Evolutionary conservation across 139 green algal species (phyloP).

Genomic region (Edaphochlamys debaryana): DNA sequence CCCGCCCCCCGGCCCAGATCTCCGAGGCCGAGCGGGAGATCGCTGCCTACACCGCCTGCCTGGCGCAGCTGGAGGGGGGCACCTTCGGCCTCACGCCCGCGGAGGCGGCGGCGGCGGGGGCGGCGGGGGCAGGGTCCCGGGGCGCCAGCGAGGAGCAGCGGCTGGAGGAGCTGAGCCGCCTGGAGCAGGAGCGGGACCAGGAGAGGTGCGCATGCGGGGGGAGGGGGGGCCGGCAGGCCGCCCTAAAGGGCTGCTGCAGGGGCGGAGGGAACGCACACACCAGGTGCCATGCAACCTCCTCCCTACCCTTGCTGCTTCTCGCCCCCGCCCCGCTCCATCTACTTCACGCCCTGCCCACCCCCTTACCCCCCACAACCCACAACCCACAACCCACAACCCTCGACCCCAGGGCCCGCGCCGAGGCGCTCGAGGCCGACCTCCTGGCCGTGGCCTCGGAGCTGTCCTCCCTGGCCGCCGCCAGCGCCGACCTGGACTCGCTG

Average conservation of each 20-base stretch:
- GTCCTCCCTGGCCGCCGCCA: constrained; percentile 42
- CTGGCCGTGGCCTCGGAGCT: constrained; percentile 59
- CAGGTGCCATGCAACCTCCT: too few relatives aligned
- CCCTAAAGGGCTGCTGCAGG: too few relatives aligned
- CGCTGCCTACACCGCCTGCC: constrained; percentile 69
- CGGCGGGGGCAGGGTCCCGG: constrained; percentile 51
- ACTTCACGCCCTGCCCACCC: too few relatives aligned
- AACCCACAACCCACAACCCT: too few relatives aligned
- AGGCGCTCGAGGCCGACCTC: constrained; percentile 59
- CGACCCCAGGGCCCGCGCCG: constrained; percentile 44
- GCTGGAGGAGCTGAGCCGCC: constrained; percentile 29
- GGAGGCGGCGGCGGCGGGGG: constrained; percentile 53
- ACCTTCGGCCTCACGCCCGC: too few relatives aligned
- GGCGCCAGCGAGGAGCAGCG: constrained; percentile 37
- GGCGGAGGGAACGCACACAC: too few relatives aligned
- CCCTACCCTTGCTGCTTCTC: too few relatives aligned
- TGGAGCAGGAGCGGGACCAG: constrained; percentile 44
- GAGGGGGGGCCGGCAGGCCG: too few relatives aligned
- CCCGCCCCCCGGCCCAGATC: constrained; percentile 43
- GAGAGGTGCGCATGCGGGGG: constrained; percentile 43
- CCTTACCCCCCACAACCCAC: too few relatives aligned
- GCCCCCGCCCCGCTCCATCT: too few relatives aligned
- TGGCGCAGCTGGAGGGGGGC: constrained; percentile 61
- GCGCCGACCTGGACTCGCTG: constrained; percentile 64
- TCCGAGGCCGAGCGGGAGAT: constrained; percentile 77